Evolutionary conservation across 1,139 yeast species (phyloP).

Genomic region (Meyerozyma athensensis): DNA sequence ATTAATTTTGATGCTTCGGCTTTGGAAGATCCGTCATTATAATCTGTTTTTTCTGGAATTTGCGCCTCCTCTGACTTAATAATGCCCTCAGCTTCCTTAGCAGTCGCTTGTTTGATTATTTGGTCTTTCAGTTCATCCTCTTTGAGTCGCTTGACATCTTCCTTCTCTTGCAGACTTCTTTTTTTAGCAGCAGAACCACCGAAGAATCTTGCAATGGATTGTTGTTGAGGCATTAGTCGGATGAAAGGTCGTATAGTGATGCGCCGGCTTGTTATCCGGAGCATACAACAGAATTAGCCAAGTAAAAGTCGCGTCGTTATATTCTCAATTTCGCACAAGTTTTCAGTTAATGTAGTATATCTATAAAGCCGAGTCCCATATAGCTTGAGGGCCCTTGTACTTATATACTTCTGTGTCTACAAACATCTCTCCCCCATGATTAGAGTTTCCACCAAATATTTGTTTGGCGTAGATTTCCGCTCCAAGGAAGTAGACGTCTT

Average conservation of each 20-base stretch:
- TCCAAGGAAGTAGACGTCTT: constrained; percentile 74
- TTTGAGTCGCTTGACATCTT: constrained; percentile 6
- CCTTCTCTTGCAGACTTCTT: constrained; percentile 5
- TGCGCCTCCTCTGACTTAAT: constrained; percentile 7
- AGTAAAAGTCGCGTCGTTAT: neutral
- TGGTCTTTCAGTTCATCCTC: constrained; percentile 5
- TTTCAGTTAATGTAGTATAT: neutral
- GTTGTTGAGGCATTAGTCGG: constrained; percentile 32
- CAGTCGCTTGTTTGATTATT: neutral
- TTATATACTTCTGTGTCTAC: constrained; percentile 70
- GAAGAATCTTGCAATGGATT: constrained; percentile 33
- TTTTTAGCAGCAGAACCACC: constrained; percentile 11
- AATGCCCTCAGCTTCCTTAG: constrained; percentile 7
- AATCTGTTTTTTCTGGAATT: constrained; percentile 5
- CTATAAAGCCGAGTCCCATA: constrained; percentile 35
- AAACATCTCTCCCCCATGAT: constrained; percentile 60
- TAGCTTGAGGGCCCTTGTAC: constrained; percentile 72
- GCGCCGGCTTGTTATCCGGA: neutral
- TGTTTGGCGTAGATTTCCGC: constrained; percentile 87
- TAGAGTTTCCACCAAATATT: constrained; percentile 60
- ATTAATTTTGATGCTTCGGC: constrained; percentile 23
- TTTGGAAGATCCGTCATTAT: constrained; percentile 4
- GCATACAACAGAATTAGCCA: neutral
- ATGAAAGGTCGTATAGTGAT: constrained; percentile 1
- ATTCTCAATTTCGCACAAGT: neutral